These are phyloP conservation scores for Pelargonium australe DNA, from an alignment of 441 rosid species.

Conservation along the genomic window DNA sequence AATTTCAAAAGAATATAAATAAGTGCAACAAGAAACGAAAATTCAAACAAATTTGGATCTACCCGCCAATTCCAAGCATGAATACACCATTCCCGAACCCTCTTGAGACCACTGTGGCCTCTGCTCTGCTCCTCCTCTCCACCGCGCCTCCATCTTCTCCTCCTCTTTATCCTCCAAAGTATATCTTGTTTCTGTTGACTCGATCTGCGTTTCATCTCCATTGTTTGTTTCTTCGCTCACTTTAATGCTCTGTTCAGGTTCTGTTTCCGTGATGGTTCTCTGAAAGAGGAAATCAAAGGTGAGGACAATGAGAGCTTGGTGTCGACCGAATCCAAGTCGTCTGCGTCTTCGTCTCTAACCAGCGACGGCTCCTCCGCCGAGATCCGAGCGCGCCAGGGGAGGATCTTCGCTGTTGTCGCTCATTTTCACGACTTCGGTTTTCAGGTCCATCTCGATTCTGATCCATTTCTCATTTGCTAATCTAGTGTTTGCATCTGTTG, in stretches of 20 bases:
- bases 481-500: background rate
- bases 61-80: conserved; percentile 2
- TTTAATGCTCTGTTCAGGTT: conserved; percentile 18
- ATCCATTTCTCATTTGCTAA: background rate
- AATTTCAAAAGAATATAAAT: background rate
- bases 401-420: conserved; percentile 4
- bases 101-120: conserved; percentile 61
- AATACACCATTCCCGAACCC: conserved; percentile 46
- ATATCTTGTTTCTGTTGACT: conserved; percentile 6
- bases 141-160: conserved; percentile 23
- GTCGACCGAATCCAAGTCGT: conserved; percentile 37
- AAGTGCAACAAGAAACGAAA: background rate
- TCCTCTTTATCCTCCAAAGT: conserved; percentile 29
- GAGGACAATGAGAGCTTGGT: conserved; percentile 26
- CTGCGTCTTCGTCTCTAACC: conserved; percentile 34
- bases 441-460: conserved; percentile 20
- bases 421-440: conserved; percentile 18
- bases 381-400: conserved; percentile 26
- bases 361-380: conserved; percentile 30
- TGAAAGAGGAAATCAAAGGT: conserved; percentile 21
- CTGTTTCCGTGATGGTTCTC: conserved; percentile 18
- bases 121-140: conserved; percentile 81
- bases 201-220: conserved; percentile 3
- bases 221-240: background rate
- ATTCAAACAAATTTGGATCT: conserved; percentile 24